These are phyloP conservation scores for Xylaria intraflava DNA, from an alignment of 495 filamentous ascomycete genomes.

Conservation along the genomic window DNA sequence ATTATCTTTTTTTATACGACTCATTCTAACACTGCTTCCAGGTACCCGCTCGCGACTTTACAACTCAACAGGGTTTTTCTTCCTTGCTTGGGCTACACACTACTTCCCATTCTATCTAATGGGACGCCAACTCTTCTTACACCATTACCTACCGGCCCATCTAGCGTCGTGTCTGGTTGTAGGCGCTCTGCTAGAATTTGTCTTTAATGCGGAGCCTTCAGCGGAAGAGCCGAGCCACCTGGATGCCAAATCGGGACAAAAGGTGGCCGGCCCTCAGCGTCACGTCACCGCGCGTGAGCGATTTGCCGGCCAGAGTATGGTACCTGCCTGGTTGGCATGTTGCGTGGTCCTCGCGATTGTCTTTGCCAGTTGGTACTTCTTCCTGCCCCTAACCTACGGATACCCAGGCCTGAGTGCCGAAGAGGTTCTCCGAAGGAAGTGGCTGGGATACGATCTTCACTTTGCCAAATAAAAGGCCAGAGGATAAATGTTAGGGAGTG, in stretches of 20 bases:
- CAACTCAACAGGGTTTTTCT: slow-evolving; percentile 97
- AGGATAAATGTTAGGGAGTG: neutral
- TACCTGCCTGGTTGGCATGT: slow-evolving; percentile 71
- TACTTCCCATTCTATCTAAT: slow-evolving; percentile 98
- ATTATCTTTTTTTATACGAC: neutral
- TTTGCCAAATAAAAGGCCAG: slow-evolving; percentile 79
- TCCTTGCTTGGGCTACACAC: slow-evolving; percentile 95
- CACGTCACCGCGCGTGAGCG: slow-evolving; percentile 71
- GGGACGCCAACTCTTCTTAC: slow-evolving; percentile 95
- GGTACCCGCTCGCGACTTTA: slow-evolving; percentile 90
- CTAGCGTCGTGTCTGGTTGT: slow-evolving; percentile 88
- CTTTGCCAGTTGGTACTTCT: slow-evolving; percentile 82
- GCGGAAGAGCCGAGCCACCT: slow-evolving; percentile 39
- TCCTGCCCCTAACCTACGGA: slow-evolving; percentile 90
- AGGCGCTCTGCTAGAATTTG: slow-evolving; percentile 93
- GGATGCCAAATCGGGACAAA: slow-evolving; percentile 48
- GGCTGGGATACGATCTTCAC: slow-evolving; percentile 95
- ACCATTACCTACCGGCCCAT: slow-evolving; percentile 95
- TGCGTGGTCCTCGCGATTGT: slow-evolving; percentile 60
- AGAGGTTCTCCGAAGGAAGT: slow-evolving; percentile 79
- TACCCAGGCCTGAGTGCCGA: slow-evolving; percentile 82
- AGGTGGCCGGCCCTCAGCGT: slow-evolving; percentile 34
- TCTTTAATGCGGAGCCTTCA: slow-evolving; percentile 82
- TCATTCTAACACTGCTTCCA: slow-evolving; percentile 25
- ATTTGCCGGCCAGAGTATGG: slow-evolving; percentile 69